Base-by-base conservation (phyloP, 139 green algal species). In the Picochlorum sp. region DNA sequence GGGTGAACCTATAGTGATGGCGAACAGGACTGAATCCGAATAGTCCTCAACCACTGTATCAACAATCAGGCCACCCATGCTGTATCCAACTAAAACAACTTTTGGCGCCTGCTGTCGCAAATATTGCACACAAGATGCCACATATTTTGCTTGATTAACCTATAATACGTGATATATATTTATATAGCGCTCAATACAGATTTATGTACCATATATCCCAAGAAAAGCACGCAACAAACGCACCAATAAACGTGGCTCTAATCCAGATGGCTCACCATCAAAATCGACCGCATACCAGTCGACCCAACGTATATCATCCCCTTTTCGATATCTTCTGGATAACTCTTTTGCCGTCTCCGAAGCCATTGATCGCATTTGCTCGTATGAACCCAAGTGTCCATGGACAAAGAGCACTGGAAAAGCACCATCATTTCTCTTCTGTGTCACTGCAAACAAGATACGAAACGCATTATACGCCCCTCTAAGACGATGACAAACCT, bases 371-470 rank as follows among this genome's bases (percentile, higher is more conserved):
- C 66, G 72, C 64, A 71, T 61, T 30, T 71, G 50, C 49, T 78
- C 34, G 30, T 65, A 52, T 9, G 28, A 65, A 37, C 72, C 72
- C 44, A 71, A 30, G 46, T 78, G 66, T 4, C 72, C 72, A n/a
- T 74, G 72, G 6, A 78, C 66, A 26, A 78, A 78, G 8, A 78
- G 59, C 15, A 78, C 26, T 6, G 71, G 60, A 14, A 70, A 38
- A 4, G 37, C 16, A 20, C n/a, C 37, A 57, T 41, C 7, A 45
- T 28, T 11, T 23, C n/a, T 45, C n/a, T 15, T 47, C 4, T 30
- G 2, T 21, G 6, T 45, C 2, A 5, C 7, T 3, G 16, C 47
- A 54, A 54, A 54, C 16, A 20, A 26, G 47, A 13, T 20, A 20
- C 11, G n/a, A 21, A 54, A 20, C 13, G 6, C 47, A 20, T 26